These are phyloP conservation scores for Lecanicillium sp. DNA, from an alignment of 2,329 filamentous ascomycete genomes.

Conservation along the genomic window DNA sequence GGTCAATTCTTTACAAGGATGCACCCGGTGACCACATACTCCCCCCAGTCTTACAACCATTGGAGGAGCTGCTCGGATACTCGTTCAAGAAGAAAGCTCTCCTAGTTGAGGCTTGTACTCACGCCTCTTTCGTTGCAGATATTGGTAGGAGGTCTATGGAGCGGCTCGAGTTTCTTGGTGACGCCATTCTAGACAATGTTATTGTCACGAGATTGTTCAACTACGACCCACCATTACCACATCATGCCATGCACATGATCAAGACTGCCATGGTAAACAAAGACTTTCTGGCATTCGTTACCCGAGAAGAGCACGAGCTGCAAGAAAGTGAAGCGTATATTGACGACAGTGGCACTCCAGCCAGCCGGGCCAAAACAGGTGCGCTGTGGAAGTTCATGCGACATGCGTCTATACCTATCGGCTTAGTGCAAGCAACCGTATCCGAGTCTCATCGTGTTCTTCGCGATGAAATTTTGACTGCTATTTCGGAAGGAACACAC, in stretches of 20 bases:
- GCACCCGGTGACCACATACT: slow-evolving; percentile 28
- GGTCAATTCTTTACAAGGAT: slow-evolving; percentile 33
- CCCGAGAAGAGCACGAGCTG: slow-evolving; percentile 45
- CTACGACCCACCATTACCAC: slow-evolving; percentile 30
- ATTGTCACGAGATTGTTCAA: slow-evolving; percentile 57
- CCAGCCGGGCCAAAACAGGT: slow-evolving; percentile 16
- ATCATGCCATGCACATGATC: slow-evolving; percentile 64
- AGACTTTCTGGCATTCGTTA: slow-evolving; percentile 69
- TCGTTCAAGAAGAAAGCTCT: slow-evolving; percentile 60
- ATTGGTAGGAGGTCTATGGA: slow-evolving; percentile 43
- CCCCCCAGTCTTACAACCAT: slow-evolving; percentile 31
- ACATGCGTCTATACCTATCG: slow-evolving; percentile 42
- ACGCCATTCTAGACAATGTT: slow-evolving; percentile 74
- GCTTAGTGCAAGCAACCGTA: slow-evolving; percentile 34
- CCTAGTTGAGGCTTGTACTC: slow-evolving; percentile 73
- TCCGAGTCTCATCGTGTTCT: slow-evolving; percentile 38
- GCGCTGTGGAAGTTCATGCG: slow-evolving; percentile 66
- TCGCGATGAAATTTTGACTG: slow-evolving; percentile 38
- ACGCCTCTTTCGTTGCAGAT: slow-evolving; percentile 52
- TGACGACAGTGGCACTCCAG: slow-evolving; percentile 10
- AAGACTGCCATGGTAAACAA: slow-evolving; percentile 73
- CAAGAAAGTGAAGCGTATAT: slow-evolving; percentile 13
- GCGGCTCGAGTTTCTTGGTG: slow-evolving; percentile 80
- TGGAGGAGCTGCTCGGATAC: slow-evolving; percentile 66
- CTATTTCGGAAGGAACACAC: slow-evolving; percentile 37